A percentile compares a stretch with the other conserved stretches of the same genome.
phyloP scores from a whole-genome alignment of 1,139 yeast species.

The Maudiozyma humilis region DNA sequence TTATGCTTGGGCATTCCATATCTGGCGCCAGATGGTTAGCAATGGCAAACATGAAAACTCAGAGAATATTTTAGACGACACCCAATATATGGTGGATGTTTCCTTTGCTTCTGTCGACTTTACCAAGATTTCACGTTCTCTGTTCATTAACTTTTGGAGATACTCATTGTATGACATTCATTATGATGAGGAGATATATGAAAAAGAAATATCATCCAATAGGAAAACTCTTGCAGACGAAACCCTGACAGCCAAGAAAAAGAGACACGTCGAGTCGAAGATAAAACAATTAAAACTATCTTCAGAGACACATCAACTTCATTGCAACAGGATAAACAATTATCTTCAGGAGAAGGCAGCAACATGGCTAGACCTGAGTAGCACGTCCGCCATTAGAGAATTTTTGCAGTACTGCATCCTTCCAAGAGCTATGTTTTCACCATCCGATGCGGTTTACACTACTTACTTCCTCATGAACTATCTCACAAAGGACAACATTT shows the following conservation, averaged over 20 bases:
- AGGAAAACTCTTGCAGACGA: constrained; percentile 29
- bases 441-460: constrained; percentile 73
- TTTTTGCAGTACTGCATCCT: constrained; percentile 60
- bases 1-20: constrained; percentile 64
- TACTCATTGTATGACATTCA: constrained; percentile 66
- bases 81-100: constrained; percentile 15
- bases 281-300: constrained; percentile 28
- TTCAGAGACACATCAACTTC: constrained; percentile 29
- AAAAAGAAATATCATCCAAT: constrained; percentile 38
- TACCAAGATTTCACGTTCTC: constrained; percentile 35
- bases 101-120: constrained; percentile 32
- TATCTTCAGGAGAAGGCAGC: constrained; percentile 29
- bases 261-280: constrained; percentile 16
- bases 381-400: no score
- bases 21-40: constrained; percentile 53
- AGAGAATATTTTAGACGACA: not conserved
- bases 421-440: constrained; percentile 73
- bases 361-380: no score
- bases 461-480: constrained; percentile 52
- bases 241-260: constrained; percentile 15
- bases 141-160: constrained; percentile 67
- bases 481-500: constrained; percentile 37
- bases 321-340: constrained; percentile 28
- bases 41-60: constrained; percentile 19
- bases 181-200: constrained; percentile 46